Evolutionary conservation across 768 basidiomycete species (phyloP), one percentile per base, ranked within the genome.

Genomic region (Leccinum olivaceopallidum): DNA sequence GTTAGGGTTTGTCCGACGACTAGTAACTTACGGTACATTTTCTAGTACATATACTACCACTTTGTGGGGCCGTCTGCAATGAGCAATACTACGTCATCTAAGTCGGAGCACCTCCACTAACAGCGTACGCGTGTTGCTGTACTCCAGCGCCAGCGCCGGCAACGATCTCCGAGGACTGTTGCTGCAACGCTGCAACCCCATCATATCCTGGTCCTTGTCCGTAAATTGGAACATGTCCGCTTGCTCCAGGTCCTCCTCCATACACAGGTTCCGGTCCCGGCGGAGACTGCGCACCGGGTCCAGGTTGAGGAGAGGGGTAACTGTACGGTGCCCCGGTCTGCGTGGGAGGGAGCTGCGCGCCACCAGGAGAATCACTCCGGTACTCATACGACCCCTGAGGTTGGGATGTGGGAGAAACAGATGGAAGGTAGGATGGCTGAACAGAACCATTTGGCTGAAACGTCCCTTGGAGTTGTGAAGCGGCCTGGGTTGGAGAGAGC

Each of bases 91-190:
- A 18, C 42, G 36, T 58, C 39, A 51, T 53, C 56, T 62, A 71
- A 56, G 61, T 53, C 39, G 68, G 60, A 8, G 65, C 63, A 49
- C 62, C 57, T 30, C 65, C 67, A 8, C 60, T 57, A 42, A 68
- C 63, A 59, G 61, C 60, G 32, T 71, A 69, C 32, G 67, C 49
- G 4, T 65, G 67, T 47, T 71, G 67, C 44, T 66, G 71, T 28
- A 57, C 60, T 30, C 55, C 71, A 22, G 63, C 9, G 37, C 65
- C 69, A 50, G 68, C 39, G 14, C 61, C 67, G 37, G 75, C 63
- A 32, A 24, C 61, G 70, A 73, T 75, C 42, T 67, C 74, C 56
- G 73, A 71, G 48, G 75, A 72, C 5, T 74, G 72, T 24, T 72
- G 64, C 53, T 73, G 70, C 37, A 75, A 44, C 13, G 53, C 32